Conservation (phyloP, 2,329 filamentous ascomycete genomes). For the Phoma sp. region DNA sequence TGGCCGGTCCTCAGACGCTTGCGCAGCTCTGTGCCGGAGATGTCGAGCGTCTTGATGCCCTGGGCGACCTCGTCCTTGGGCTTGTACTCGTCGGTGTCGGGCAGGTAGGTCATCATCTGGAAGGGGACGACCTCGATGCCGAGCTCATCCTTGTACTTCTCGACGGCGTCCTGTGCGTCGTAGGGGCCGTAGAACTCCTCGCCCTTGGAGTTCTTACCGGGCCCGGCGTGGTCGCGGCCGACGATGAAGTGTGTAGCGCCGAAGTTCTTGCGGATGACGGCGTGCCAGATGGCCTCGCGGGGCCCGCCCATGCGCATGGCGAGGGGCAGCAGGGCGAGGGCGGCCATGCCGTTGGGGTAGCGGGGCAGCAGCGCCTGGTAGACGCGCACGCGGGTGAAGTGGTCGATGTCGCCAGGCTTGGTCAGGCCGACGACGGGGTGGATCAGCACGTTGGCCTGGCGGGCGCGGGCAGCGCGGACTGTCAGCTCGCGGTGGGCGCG, state of each 20-base stretch:
- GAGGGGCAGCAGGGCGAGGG: constrained; percentile 89
- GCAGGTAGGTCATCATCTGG: constrained; percentile 99
- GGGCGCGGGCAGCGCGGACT: constrained; percentile 91
- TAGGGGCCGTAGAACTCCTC: constrained; percentile 98
- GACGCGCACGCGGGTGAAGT: constrained; percentile 98
- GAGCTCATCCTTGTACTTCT: constrained; percentile 95
- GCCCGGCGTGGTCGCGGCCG: constrained; percentile 95
- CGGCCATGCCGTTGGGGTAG: constrained; percentile 99
- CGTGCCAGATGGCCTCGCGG: constrained; percentile 98
- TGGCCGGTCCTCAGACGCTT: constrained; percentile 88
- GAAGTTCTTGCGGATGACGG: constrained; percentile 99
- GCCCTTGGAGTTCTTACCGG: constrained; percentile 97
- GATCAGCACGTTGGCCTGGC: constrained; percentile 98
- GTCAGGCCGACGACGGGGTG: constrained; percentile 98
- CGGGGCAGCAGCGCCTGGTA: constrained; percentile 96
- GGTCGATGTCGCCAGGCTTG: constrained; percentile 99
- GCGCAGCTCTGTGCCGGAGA: constrained; percentile 77
- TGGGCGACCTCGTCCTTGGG: constrained; percentile 88
- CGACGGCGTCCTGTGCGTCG: constrained; percentile 93
- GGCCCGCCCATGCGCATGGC: constrained; percentile 99
- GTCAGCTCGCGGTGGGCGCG: constrained; percentile 97
- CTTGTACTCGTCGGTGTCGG: constrained; percentile 94
- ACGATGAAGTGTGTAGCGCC: constrained; percentile 99
- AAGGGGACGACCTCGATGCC: constrained; percentile 99
- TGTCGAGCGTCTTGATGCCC: constrained; percentile 76